Evolutionary conservation across 148 eudicot genomes (phyloP).

Genomic region (Camellia sinensis): DNA sequence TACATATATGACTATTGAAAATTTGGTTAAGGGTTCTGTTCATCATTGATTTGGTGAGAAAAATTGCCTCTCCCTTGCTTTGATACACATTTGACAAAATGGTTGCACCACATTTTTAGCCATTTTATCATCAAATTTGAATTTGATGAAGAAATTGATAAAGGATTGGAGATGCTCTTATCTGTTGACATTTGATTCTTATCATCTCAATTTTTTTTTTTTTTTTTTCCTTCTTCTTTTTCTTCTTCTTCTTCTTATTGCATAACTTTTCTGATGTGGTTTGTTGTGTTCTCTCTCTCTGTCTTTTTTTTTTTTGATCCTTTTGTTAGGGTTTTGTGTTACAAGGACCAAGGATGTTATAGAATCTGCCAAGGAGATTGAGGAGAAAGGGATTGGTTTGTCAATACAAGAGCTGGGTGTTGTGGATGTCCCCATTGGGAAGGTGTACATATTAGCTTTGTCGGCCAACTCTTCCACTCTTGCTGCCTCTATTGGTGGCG

Average conservation of each 20-base stretch:
- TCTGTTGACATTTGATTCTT: not conserved
- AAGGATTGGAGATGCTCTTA: no score
- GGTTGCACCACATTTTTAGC: no score
- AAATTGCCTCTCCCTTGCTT: no score
- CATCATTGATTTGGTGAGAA: no score
- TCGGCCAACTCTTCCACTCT: slow-evolving; percentile 63
- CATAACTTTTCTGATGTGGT: not conserved
- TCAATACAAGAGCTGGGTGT: slow-evolving; percentile 60
- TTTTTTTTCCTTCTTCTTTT: not conserved
- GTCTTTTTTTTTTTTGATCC: not conserved
- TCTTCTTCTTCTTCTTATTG: not conserved
- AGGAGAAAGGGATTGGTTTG: slow-evolving; percentile 37
- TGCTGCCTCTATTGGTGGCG: slow-evolving; percentile 54
- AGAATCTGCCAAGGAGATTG: slow-evolving; percentile 52
- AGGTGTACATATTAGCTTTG: slow-evolving; percentile 66
- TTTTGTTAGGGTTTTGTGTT: slow-evolving; percentile 73
- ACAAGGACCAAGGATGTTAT: slow-evolving; percentile 64
- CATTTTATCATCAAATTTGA: no score
- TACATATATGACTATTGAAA: no score
- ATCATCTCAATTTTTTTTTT: not conserved
- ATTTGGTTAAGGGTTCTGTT: no score
- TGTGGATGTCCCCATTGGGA: slow-evolving; percentile 62
- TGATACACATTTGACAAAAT: no score
- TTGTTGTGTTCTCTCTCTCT: not conserved
- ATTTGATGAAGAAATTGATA: no score